Conservation (phyloP, 371 early-diverging fungal genomes). For the Rhizopus sp. region DNA sequence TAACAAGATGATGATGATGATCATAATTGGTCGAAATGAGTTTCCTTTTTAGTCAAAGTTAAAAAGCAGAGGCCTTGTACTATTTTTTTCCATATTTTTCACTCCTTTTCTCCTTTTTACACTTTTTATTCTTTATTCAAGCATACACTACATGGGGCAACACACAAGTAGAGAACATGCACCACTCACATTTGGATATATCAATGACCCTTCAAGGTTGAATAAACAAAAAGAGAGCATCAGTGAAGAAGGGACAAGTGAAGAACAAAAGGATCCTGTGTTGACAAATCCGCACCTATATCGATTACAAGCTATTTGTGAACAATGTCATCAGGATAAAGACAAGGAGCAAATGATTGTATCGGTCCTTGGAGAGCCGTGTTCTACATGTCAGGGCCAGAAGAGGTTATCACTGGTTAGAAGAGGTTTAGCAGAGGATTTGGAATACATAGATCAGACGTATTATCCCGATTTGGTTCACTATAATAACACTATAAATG, state of each 20-base stretch:
- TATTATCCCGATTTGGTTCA: constrained; percentile 32
- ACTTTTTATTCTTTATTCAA: not conserved
- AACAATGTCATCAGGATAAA: constrained; percentile 9
- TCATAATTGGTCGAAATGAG: too few species aligned
- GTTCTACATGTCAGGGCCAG: constrained; percentile 20
- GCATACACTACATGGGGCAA: constrained; percentile 23
- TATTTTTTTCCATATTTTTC: constrained; percentile 2
- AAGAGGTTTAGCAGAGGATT: constrained; percentile 28
- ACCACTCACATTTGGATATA: constrained; percentile 29
- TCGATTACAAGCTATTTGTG: constrained; percentile 22
- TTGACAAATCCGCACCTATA: constrained; percentile 30
- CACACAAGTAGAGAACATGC: constrained; percentile 27
- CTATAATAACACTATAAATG: constrained; percentile 10
- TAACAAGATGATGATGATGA: too few species aligned
- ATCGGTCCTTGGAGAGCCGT: constrained; percentile 14
- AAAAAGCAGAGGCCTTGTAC: too few species aligned
- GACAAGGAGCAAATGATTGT: constrained; percentile 7
- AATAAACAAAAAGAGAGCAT: not conserved
- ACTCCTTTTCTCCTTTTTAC: not conserved
- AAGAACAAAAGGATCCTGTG: constrained; percentile 21
- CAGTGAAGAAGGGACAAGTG: not conserved
- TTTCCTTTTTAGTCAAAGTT: too few species aligned
- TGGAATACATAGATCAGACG: constrained; percentile 34
- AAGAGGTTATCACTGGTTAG: constrained; percentile 29
- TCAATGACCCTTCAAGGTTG: constrained; percentile 8